These are phyloP conservation scores for Linnemannia exigua DNA, from an alignment of 192 early-diverging fungal genomes.

Conservation along the genomic window DNA sequence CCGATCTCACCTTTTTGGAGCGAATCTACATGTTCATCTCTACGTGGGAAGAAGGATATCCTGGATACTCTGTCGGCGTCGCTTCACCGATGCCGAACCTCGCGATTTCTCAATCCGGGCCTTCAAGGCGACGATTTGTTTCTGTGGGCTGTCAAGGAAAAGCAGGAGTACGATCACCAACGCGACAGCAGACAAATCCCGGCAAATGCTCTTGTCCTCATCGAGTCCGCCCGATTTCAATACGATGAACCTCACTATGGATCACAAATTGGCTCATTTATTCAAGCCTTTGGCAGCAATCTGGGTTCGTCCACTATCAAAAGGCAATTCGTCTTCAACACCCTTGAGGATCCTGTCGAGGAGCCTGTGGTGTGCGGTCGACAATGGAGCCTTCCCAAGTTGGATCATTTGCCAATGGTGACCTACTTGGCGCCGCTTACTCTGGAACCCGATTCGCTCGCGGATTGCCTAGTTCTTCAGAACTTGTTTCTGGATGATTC, in stretches of 20 bases:
- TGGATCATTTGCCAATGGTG: no score
- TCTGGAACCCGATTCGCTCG: no score
- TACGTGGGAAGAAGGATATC: not conserved
- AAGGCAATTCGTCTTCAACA: not conserved
- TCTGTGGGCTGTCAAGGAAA: not conserved
- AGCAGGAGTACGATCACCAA: not conserved
- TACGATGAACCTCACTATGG: not conserved
- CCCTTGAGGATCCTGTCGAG: not conserved
- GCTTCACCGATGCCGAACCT: not conserved
- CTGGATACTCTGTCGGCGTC: not conserved
- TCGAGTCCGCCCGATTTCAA: not conserved
- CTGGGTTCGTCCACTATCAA: not conserved
- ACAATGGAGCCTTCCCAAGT: not conserved
- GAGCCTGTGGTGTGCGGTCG: not conserved
- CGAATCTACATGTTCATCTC: no score
- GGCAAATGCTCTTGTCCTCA: not conserved
- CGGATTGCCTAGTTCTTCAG: no score
- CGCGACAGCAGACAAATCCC: not conserved
- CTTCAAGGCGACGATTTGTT: not conserved
- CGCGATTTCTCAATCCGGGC: not conserved
- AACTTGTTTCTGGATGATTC: no score
- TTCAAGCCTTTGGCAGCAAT: not conserved
- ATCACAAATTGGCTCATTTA: not conserved
- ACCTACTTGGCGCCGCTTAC: no score
- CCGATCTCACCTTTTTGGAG: no score